Evolutionary conservation across 176 grass and related monocot genomes (phyloP).

Genomic region (Chrysopogon serrulatus): DNA sequence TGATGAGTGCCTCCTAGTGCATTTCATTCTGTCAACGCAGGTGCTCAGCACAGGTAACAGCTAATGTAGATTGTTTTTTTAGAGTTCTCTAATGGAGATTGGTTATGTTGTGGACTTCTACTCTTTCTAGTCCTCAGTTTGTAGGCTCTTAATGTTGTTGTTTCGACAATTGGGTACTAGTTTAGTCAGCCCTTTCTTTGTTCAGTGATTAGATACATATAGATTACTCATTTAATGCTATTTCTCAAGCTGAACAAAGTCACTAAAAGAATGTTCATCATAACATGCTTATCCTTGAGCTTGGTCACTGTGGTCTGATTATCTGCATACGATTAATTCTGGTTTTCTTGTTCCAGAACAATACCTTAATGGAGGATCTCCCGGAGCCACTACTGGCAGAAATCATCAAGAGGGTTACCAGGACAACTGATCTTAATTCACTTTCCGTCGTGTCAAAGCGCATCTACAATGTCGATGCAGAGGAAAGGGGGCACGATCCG

Average conservation of each 20-base stretch:
- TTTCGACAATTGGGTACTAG: too few species aligned
- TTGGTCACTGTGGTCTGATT: not conserved
- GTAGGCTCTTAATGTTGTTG: too few species aligned
- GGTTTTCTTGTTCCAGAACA: not conserved
- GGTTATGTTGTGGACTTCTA: not conserved
- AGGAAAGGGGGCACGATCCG: constrained; percentile 29
- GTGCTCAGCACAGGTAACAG: not conserved
- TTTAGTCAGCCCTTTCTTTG: not conserved
- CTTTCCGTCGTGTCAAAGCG: constrained; percentile 43
- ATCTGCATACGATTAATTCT: not conserved
- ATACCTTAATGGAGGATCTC: constrained; percentile 36
- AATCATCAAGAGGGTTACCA: constrained; percentile 45
- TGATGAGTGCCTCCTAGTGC: not conserved
- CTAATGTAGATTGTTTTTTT: not conserved
- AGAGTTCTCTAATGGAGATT: too few species aligned
- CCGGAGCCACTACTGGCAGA: constrained; percentile 39
- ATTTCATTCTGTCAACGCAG: not conserved
- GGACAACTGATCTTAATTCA: constrained; percentile 49
- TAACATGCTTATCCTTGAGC: not conserved
- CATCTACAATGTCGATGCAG: constrained; percentile 28
- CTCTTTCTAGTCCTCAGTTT: too few species aligned
- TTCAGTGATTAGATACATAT: not conserved
- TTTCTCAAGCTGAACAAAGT: not conserved
- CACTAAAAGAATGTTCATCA: not conserved
- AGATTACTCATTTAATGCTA: not conserved